Conservation (phyloP, 2,329 filamentous ascomycete species). For the Aspergillus sclerotialis region DNA sequence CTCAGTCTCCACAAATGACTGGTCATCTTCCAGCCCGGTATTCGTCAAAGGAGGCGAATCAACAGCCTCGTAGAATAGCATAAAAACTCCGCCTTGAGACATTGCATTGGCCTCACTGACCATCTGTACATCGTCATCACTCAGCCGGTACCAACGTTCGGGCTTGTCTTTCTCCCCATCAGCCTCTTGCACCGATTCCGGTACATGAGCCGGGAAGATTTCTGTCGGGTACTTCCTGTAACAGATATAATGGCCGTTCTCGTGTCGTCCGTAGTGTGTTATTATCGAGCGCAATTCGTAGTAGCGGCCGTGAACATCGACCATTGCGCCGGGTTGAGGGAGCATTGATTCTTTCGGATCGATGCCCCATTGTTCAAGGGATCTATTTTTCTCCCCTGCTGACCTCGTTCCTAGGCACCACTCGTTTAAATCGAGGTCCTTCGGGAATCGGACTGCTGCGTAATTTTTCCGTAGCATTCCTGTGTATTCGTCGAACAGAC, state of each 20-base stretch:
- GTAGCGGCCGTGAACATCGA: constrained; percentile 40
- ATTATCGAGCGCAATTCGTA: constrained; percentile 80
- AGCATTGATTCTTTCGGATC: constrained; percentile 70
- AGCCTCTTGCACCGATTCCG: constrained; percentile 24
- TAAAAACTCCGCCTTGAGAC: constrained; percentile 77
- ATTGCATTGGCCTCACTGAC: constrained; percentile 69
- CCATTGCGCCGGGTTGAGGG: constrained; percentile 50
- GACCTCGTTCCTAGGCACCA: constrained; percentile 68
- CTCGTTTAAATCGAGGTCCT: constrained; percentile 65
- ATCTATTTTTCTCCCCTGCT: constrained; percentile 21
- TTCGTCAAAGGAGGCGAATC: constrained; percentile 27
- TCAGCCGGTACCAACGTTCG: constrained; percentile 79
- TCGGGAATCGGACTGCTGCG: constrained; percentile 70
- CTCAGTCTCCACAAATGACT: constrained; percentile 5
- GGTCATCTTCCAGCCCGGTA: constrained; percentile 1
- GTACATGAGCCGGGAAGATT: constrained; percentile 25
- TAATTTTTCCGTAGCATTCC: constrained; percentile 77
- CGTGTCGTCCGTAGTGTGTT: constrained; percentile 83
- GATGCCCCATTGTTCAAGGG: constrained; percentile 61
- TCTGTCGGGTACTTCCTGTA: constrained; percentile 63
- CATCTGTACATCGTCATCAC: constrained; percentile 74
- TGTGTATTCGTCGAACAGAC: constrained; percentile 78
- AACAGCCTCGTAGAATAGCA: constrained; percentile 89
- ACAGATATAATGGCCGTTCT: constrained; percentile 93
- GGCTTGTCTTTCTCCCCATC: constrained; percentile 28